Percentiles rank a stretch among this genome's conserved stretches.
Conservation (phyloP, 805 yeast genomes). For the Cyberlindnera maritima region DNA sequence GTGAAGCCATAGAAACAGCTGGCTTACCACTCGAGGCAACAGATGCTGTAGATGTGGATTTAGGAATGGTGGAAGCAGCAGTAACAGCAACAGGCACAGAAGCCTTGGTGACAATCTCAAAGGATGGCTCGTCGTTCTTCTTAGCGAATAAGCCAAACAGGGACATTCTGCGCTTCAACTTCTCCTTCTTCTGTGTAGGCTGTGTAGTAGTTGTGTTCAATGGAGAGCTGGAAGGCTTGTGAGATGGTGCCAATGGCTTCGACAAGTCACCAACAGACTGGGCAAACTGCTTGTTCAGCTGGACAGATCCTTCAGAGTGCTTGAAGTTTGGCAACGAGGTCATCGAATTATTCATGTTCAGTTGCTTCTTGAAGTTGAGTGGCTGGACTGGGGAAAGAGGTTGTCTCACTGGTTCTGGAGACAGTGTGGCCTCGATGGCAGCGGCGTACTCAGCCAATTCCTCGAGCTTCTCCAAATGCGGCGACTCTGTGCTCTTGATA, state of each 20-base stretch:
- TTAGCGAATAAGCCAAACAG: slow-evolving; percentile 23
- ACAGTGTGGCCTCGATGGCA: slow-evolving; percentile 6
- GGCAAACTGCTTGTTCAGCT: slow-evolving; percentile 9
- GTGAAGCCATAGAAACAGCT: slow-evolving; percentile 12
- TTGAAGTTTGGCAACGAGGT: slow-evolving; percentile 18
- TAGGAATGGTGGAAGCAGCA: slow-evolving; percentile 3
- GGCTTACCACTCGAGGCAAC: background rate
- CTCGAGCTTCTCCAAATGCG: slow-evolving; percentile 9
- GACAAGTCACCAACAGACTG: slow-evolving; percentile 10
- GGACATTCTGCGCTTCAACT: slow-evolving; percentile 23
- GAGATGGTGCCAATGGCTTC: background rate
- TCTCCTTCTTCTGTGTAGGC: slow-evolving; percentile 12
- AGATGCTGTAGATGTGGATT: background rate
- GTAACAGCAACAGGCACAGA: too few relatives aligned
- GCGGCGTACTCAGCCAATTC: slow-evolving; percentile 2
- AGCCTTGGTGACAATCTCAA: slow-evolving; percentile 25
- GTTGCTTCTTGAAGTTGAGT: slow-evolving; percentile 5
- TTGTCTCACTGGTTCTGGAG: slow-evolving; percentile 4
- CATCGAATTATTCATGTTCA: slow-evolving; percentile 10
- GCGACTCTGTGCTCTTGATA: slow-evolving; percentile 7
- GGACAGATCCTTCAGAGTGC: slow-evolving; percentile 9
- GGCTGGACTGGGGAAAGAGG: slow-evolving; percentile 5
- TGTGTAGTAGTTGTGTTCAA: background rate
- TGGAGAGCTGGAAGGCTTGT: background rate
- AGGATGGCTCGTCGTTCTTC: slow-evolving; percentile 21